Evolutionary conservation across 1,284 basidiomycete genomes (phyloP).

Genomic region (Malassezia obtusa): DNA sequence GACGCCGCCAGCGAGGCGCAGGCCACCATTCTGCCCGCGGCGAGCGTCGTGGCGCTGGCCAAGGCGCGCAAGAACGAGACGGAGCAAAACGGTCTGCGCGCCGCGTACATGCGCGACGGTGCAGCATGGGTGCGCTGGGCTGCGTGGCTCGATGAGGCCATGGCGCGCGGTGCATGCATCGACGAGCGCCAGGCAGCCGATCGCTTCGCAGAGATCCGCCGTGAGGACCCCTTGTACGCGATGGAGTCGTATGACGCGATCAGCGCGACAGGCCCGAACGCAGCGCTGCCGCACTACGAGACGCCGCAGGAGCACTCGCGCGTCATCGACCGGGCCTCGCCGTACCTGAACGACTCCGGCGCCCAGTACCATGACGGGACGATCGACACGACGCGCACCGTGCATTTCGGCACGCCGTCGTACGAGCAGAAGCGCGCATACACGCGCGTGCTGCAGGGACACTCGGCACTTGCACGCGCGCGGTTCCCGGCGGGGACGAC

Average conservation of each 20-base stretch:
- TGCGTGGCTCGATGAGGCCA: conserved; percentile 41
- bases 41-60: conserved; percentile 28
- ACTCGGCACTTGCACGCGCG: conserved; percentile 29
- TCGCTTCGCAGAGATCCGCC: conserved; percentile 22
- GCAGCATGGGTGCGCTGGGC: conserved; percentile 43
- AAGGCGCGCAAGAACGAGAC: conserved; percentile 40
- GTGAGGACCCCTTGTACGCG: conserved; percentile 25
- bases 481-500: conserved; percentile 39
- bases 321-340: conserved; percentile 32
- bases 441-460: conserved; percentile 41
- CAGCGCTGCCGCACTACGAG: conserved; percentile 45
- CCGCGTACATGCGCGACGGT: conserved; percentile 39
- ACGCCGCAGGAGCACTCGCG: conserved; percentile 29
- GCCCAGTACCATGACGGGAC: conserved; percentile 43
- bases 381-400: conserved; percentile 41
- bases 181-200: conserved; percentile 36
- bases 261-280: conserved; percentile 35
- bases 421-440: conserved; percentile 39
- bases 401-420: conserved; percentile 40
- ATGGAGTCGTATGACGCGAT: conserved; percentile 42
- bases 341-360: conserved; percentile 41
- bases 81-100: conserved; percentile 35
- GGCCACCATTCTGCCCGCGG: background rate
- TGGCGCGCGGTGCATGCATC: conserved; percentile 21
- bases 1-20: conserved; percentile 7